Percentiles rank a stretch among this genome's conserved stretches.
phyloP scores from a whole-genome alignment of 2,329 filamentous ascomycete species.

The Diaporthe humulicola region DNA sequence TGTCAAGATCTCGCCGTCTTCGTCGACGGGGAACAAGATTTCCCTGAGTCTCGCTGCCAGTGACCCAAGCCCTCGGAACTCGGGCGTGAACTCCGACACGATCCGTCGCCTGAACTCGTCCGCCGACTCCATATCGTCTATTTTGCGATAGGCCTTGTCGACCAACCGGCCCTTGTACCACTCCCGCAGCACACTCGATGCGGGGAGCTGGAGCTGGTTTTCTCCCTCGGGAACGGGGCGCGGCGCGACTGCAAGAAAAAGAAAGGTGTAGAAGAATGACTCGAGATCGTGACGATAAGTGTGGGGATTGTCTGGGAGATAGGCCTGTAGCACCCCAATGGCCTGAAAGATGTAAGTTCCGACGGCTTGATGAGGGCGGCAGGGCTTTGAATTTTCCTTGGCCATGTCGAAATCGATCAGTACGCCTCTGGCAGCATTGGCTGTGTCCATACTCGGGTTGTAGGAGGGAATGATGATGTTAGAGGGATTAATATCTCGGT shows the following conservation, averaged over 20 bases:
- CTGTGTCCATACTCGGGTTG: constrained; percentile 33
- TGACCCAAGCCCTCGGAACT: not conserved
- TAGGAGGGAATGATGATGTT: constrained; percentile 52
- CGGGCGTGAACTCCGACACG: not conserved
- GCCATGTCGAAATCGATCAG: constrained; percentile 52
- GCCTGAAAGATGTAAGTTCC: constrained; percentile 53
- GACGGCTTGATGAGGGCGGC: constrained; percentile 44
- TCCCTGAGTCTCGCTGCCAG: constrained; percentile 5
- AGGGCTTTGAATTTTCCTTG: constrained; percentile 45
- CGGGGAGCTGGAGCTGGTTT: not conserved
- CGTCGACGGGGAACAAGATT: not conserved
- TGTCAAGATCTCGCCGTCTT: not conserved
- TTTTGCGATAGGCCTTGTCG: not conserved
- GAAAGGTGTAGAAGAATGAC: constrained; percentile 35
- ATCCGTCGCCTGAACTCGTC: not conserved
- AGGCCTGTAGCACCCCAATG: constrained; percentile 45
- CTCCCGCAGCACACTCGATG: not conserved
- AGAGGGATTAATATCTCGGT: constrained; percentile 53
- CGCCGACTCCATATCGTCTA: not conserved
- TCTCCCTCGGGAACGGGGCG: not conserved
- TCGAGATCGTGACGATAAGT: constrained; percentile 47
- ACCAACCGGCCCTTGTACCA: not conserved
- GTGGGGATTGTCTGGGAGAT: constrained; percentile 45
- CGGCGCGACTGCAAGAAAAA: constrained; percentile 1
- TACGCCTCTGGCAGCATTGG: constrained; percentile 46